Conservation (phyloP, 805 yeast species). For the Yamadazyma akitaensis region DNA sequence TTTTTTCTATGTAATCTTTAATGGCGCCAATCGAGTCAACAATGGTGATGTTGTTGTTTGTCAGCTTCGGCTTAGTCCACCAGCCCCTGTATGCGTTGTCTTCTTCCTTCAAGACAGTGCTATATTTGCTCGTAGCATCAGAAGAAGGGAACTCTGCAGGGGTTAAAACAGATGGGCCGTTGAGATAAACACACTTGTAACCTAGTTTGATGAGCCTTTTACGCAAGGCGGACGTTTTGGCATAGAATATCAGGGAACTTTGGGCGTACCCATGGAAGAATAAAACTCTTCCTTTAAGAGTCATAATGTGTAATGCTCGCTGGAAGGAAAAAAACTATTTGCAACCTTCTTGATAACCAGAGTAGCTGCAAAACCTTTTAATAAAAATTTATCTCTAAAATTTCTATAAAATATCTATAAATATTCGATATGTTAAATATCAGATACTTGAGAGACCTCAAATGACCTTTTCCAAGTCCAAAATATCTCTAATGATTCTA, state of each 20-base stretch:
- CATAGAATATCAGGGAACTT: conserved; percentile 77
- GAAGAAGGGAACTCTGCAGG: conserved; percentile 74
- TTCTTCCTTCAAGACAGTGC: conserved; percentile 30
- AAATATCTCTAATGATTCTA: conserved; percentile 29
- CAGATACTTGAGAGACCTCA: background rate
- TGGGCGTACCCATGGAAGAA: conserved; percentile 92
- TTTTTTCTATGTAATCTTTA: conserved; percentile 49
- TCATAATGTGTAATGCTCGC: background rate
- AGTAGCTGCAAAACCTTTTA: no score
- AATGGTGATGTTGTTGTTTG: conserved; percentile 44
- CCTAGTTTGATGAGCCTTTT: conserved; percentile 66
- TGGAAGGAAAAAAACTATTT: conserved; percentile 2
- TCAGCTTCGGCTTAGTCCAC: conserved; percentile 59
- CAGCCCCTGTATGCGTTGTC: conserved; percentile 56
- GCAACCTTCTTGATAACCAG: background rate
- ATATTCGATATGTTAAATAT: background rate
- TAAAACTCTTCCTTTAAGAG: conserved; percentile 50
- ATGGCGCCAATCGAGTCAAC: conserved; percentile 50
- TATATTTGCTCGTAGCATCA: conserved; percentile 51
- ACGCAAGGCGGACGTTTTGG: conserved; percentile 85
- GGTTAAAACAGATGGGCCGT: conserved; percentile 69
- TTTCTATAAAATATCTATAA: background rate
- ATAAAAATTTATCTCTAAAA: no score
- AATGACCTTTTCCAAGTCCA: conserved; percentile 21
- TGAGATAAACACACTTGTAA: conserved; percentile 69